phyloP scores from a whole-genome alignment of 2,329 filamentous ascomycete genomes.

The Penicillium freii region DNA sequence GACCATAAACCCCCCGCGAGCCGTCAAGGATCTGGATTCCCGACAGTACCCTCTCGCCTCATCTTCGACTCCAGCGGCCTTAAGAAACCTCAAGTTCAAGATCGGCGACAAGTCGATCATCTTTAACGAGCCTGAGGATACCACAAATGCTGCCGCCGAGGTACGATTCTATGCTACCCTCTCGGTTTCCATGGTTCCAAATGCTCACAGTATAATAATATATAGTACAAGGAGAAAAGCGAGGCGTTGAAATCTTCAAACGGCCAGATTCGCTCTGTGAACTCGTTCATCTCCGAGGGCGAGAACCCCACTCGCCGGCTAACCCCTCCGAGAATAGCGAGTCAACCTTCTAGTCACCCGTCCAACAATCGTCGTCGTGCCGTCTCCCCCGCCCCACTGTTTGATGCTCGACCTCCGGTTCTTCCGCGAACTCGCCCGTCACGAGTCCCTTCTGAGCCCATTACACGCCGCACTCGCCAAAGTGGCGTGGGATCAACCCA shows the following conservation, averaged over 20 bases:
- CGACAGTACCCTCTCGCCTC: constrained; percentile 88
- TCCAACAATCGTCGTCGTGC: constrained; percentile 46
- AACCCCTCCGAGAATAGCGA: constrained; percentile 23
- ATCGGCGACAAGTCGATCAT: constrained; percentile 60
- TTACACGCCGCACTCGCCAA: constrained; percentile 47
- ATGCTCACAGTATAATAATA: constrained; percentile 11
- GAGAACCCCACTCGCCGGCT: constrained; percentile 30
- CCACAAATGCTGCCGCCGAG: constrained; percentile 53
- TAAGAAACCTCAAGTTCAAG: constrained; percentile 75
- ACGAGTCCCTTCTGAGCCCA: constrained; percentile 49
- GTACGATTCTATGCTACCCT: constrained; percentile 39
- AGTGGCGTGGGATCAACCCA: constrained; percentile 29
- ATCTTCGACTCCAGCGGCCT: constrained; percentile 74
- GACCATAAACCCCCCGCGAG: constrained; percentile 69
- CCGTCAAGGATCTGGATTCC: constrained; percentile 70
- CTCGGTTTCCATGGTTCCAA: constrained; percentile 3
- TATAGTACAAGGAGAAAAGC: constrained; percentile 46
- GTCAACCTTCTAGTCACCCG: constrained; percentile 25
- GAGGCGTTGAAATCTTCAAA: constrained; percentile 48
- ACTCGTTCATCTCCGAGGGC: constrained; percentile 44
- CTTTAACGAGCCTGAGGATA: constrained; percentile 62
- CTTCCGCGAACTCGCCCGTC: constrained; percentile 32
- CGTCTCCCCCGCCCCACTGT: constrained; percentile 54
- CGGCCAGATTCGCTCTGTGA: constrained; percentile 48
- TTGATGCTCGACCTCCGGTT: constrained; percentile 51